Percentiles rank a stretch among this genome's conserved stretches.
phyloP scores from a whole-genome alignment of 441 rosid species.

The Adansonia madagascariensis region DNA sequence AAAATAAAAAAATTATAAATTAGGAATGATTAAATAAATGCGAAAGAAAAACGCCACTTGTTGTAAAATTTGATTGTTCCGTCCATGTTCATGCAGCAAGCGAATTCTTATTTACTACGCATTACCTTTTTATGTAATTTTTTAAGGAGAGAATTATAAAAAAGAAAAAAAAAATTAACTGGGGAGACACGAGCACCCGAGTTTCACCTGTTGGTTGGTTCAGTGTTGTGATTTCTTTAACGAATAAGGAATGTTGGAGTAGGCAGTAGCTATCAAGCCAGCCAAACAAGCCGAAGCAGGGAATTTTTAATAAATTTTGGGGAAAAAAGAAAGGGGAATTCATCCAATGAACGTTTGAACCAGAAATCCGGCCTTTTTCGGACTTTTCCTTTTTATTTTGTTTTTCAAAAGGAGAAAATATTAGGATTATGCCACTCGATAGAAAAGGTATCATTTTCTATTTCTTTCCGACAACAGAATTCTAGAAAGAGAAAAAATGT shows the following conservation, averaged over 20 bases:
- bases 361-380: neutral
- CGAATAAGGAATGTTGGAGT: neutral
- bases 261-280: constrained; percentile 3
- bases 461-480: constrained; percentile 36
- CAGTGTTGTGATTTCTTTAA: neutral
- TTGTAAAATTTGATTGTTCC: neutral
- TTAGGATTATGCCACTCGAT: constrained; percentile 43
- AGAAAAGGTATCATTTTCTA: constrained; percentile 33
- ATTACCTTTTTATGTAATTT: neutral
- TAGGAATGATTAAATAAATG: neutral
- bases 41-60: neutral
- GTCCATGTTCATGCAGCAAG: neutral
- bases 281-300: neutral
- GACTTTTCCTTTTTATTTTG: neutral
- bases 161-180: too few species aligned
- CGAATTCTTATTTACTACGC: neutral
- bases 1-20: neutral
- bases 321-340: neutral
- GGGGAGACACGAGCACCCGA: neutral
- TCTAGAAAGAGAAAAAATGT: constrained; percentile 34
- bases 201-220: neutral
- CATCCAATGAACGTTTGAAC: constrained; percentile 22
- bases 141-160: too few species aligned
- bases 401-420: constrained; percentile 22
- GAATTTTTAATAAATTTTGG: neutral